Conservation (phyloP, 176 grass and related monocot genomes). For the Triticum turgidum region DNA sequence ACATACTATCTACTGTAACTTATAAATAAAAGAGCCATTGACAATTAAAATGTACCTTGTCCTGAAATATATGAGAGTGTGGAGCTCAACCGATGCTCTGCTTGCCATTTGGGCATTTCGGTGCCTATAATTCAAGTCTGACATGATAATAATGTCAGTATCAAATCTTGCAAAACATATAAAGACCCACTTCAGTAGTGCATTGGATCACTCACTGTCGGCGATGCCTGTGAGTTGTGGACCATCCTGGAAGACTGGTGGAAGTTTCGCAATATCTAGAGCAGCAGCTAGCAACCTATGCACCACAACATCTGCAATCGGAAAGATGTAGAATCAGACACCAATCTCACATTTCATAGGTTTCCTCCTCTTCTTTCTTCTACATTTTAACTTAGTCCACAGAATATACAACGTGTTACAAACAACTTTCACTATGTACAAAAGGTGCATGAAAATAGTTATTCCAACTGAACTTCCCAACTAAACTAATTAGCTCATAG, state of each 20-base stretch:
- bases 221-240: constrained; percentile 81
- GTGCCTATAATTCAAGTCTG: constrained; percentile 92
- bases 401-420: neutral
- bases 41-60: constrained; percentile 60
- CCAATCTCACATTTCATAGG: neutral
- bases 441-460: neutral
- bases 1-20: neutral
- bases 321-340: constrained; percentile 31
- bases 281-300: constrained; percentile 96
- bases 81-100: constrained; percentile 91
- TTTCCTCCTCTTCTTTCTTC: neutral
- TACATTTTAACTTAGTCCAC: neutral
- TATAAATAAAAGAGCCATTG: neutral
- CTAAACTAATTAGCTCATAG: constrained; percentile 9
- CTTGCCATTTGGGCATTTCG: constrained; percentile 99
- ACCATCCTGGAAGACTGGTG: constrained; percentile 85
- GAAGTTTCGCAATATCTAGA: constrained; percentile 87
- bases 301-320: constrained; percentile 86
- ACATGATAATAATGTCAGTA: constrained; percentile 36
- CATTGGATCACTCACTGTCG: constrained; percentile 76
- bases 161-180: constrained; percentile 15
- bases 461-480: neutral
- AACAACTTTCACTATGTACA: neutral
- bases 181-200: neutral
- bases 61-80: constrained; percentile 95